Percentiles rank a stretch among this genome's conserved stretches.
Conservation (phyloP, 306 rosid species). For the Medicago truncatula region DNA sequence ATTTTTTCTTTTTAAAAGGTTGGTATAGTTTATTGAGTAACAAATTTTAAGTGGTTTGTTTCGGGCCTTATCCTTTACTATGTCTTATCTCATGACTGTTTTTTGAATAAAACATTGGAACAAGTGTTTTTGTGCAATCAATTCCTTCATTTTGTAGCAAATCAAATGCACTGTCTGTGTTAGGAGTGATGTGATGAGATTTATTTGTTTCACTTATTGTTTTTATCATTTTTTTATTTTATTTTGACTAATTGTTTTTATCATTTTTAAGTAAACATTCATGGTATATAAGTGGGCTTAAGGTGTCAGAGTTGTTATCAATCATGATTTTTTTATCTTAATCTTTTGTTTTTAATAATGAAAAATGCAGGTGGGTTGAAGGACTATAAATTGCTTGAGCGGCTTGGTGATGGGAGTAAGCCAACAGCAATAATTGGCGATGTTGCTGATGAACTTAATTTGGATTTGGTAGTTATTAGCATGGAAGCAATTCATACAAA, state of each 20-base stretch:
- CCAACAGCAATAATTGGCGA: constrained; percentile 91
- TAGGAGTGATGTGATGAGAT: neutral
- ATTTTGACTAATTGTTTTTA: neutral
- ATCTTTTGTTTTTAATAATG: constrained; percentile 18
- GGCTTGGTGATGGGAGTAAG: constrained; percentile 86
- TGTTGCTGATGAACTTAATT: constrained; percentile 89
- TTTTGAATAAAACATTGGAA: neutral
- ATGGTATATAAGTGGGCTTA: neutral
- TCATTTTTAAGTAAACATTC: constrained; percentile 1
- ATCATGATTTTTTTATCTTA: constrained; percentile 17
- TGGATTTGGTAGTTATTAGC: constrained; percentile 90
- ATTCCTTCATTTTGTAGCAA: neutral
- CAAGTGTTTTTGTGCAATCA: neutral
- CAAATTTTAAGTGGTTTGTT: neutral
- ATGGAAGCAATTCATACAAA: constrained; percentile 97
- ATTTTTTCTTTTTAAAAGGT: neutral
- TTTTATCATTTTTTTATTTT: constrained; percentile 7
- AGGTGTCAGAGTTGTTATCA: constrained; percentile 8
- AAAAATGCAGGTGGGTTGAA: constrained; percentile 72
- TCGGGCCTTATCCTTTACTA: neutral
- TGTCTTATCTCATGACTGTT: neutral
- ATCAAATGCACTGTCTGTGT: neutral
- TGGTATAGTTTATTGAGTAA: neutral
- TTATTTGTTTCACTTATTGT: constrained; percentile 11
- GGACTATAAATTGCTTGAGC: constrained; percentile 77